These are phyloP conservation scores for Metschnikowia lachancei DNA, from an alignment of 805 yeast genomes.

Conservation along the genomic window DNA sequence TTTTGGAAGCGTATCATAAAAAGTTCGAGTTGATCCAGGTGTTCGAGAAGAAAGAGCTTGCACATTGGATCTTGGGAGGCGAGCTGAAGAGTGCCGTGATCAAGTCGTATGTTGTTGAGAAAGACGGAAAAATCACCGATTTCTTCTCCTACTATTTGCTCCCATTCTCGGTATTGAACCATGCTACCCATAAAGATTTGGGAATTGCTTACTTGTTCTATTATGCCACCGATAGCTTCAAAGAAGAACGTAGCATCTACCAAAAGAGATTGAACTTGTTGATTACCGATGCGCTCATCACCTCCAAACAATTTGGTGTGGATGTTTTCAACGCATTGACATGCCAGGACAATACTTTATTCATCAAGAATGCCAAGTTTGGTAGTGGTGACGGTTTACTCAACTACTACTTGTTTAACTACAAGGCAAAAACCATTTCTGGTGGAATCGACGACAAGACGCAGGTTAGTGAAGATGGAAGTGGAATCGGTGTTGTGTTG, in stretches of 20 bases:
- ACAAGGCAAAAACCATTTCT: constrained; percentile 70
- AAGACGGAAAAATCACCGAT: constrained; percentile 71
- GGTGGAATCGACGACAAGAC: constrained; percentile 73
- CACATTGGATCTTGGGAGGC: constrained; percentile 77
- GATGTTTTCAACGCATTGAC: constrained; percentile 95
- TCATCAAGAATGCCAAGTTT: constrained; percentile 79
- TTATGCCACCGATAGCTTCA: constrained; percentile 64
- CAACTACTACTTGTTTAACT: constrained; percentile 89
- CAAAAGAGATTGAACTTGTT: constrained; percentile 59
- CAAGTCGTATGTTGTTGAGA: constrained; percentile 73
- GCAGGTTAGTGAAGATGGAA: constrained; percentile 52
- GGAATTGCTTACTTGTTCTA: constrained; percentile 88
- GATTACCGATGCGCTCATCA: constrained; percentile 70
- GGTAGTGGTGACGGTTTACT: constrained; percentile 92
- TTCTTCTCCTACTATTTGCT: constrained; percentile 85
- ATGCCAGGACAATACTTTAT: constrained; percentile 82
- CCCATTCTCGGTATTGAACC: constrained; percentile 79
- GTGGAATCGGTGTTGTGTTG: constrained; percentile 91
- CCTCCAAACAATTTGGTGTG: constrained; percentile 63
- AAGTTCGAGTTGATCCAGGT: constrained; percentile 72
- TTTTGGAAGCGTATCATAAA: constrained; percentile 61
- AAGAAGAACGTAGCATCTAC: constrained; percentile 40
- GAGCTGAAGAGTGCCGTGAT: constrained; percentile 50
- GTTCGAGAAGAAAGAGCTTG: constrained; percentile 64
- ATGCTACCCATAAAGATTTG: constrained; percentile 59